Evolutionary conservation across 305 asterid genomes (phyloP), one percentile per base, ranked within the genome.

Genomic region (Lippia alba): DNA sequence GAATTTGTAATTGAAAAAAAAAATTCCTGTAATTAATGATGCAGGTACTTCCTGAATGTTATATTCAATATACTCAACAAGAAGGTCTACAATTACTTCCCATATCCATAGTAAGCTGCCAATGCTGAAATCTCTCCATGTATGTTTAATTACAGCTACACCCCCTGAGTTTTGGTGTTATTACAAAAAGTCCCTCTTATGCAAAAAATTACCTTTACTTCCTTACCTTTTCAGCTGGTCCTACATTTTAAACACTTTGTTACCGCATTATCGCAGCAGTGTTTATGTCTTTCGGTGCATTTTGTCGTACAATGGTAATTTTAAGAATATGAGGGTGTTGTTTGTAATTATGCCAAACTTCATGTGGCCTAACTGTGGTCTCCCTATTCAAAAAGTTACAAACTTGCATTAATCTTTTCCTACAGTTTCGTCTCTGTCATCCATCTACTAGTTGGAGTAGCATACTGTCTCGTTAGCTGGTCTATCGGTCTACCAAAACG

Each of bases 41-140:
- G 78, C 79, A 81, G 89, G 89, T 81, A 84, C 45, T 81, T 84
- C 70, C 69, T 84, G 71, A 84, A 81, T 77, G 89, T 84, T 66
- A 81, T 84, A 45, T 84, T 84, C 85, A 84, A 81, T 51, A 84
- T 84, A 79, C 83, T 84, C 56, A 81, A 84, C 86, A 84, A 84
- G 81, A 84, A 84, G 78, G 86, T 84, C 66, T 84, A 84, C 70
- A 84, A 81, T 65, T 81, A 84, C 56, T 84, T 84, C 56, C 89
- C 89, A 45, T 84, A 84, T 45, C 86, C 89, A 46, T 84, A 69
- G 89, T 84, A 76, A 79, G 89, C 69, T 45, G 5, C 19, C 5
- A 10, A 14, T 12, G 20, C 20, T 19, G 39, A 63, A 44, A 4
- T 19, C 11, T 0, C 19, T 20, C 54, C n/a, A n/a, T n/a, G n/a